phyloP scores from a whole-genome alignment of 1,139 yeast species.

The Magnusiomyces magnusii region DNA sequence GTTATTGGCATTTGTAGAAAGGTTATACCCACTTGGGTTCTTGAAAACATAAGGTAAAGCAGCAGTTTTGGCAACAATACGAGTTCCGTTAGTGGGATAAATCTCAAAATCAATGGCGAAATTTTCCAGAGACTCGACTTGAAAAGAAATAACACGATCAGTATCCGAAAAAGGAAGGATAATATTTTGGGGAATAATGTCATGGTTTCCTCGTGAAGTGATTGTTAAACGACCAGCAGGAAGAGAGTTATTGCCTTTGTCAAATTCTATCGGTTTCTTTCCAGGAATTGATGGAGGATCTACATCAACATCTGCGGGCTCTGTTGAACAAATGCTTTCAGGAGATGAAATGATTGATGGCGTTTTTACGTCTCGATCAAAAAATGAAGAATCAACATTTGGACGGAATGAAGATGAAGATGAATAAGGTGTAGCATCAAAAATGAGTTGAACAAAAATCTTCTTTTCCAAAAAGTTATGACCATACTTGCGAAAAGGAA shows the following conservation, averaged over 20 bases:
- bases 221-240: constrained; percentile 60
- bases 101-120: constrained; percentile 84
- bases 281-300: background rate
- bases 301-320: background rate
- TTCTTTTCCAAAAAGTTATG: constrained; percentile 90
- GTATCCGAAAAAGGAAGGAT: constrained; percentile 70
- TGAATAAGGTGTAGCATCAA: constrained; percentile 42
- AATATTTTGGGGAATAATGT: constrained; percentile 76
- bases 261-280: constrained; percentile 31
- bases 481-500: constrained; percentile 88
- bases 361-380: background rate
- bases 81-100: constrained; percentile 90
- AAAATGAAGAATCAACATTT: background rate
- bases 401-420: background rate
- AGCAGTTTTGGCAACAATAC: constrained; percentile 82
- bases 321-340: background rate
- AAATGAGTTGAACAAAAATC: constrained; percentile 68
- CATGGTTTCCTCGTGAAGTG: constrained; percentile 48
- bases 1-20: constrained; percentile 15
- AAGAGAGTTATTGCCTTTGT: constrained; percentile 32
- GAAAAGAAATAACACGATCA: constrained; percentile 71
- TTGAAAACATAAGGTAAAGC: constrained; percentile 54
- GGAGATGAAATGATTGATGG: background rate
- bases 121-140: constrained; percentile 69
- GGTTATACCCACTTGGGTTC: constrained; percentile 11